Evolutionary conservation across 805 yeast species (phyloP).

Genomic region (Metschnikowia peoriensis): DNA sequence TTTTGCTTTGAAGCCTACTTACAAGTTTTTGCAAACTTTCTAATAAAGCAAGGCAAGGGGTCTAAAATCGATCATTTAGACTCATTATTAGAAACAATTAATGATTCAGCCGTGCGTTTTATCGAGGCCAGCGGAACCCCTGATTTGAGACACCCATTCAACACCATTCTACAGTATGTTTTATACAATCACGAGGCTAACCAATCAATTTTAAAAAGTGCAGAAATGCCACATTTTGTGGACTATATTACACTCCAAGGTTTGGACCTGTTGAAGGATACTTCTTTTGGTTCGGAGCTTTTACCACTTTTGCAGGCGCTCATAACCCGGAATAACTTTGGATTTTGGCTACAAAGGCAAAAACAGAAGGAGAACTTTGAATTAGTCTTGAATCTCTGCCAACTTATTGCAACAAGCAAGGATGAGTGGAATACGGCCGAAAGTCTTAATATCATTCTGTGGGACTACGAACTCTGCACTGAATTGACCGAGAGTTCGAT

Average conservation of each 20-base stretch:
- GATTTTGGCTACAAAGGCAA: slow-evolving; percentile 1
- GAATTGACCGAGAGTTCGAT: slow-evolving; percentile 16
- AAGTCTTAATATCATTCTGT: slow-evolving; percentile 37
- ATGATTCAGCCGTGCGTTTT: neutral
- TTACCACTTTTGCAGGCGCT: slow-evolving; percentile 5
- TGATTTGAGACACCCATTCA: slow-evolving; percentile 9
- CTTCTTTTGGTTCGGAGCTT: slow-evolving; percentile 1
- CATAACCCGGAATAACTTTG: slow-evolving; percentile 8
- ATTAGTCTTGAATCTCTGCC: slow-evolving; percentile 4
- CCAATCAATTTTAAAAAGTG: neutral
- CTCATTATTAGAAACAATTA: slow-evolving; percentile 1
- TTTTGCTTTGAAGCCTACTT: slow-evolving; percentile 13
- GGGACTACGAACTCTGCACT: slow-evolving; percentile 36
- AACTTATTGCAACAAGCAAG: slow-evolving; percentile 34
- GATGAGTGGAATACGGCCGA: slow-evolving; percentile 42
- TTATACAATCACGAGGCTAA: neutral
- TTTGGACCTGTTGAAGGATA: neutral
- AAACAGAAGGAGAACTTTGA: neutral
- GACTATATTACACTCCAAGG: slow-evolving; percentile 5
- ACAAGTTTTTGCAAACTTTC: slow-evolving; percentile 16
- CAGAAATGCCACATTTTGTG: neutral
- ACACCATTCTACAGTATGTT: slow-evolving; percentile 2
- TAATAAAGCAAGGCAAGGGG: neutral
- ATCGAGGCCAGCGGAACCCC: neutral
- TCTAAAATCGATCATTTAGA: neutral